Percentiles rank a stretch among this genome's conserved stretches.
These are phyloP conservation scores for Paraglomus occultum DNA, from an alignment of 192 early-diverging fungal species.

Conservation along the genomic window DNA sequence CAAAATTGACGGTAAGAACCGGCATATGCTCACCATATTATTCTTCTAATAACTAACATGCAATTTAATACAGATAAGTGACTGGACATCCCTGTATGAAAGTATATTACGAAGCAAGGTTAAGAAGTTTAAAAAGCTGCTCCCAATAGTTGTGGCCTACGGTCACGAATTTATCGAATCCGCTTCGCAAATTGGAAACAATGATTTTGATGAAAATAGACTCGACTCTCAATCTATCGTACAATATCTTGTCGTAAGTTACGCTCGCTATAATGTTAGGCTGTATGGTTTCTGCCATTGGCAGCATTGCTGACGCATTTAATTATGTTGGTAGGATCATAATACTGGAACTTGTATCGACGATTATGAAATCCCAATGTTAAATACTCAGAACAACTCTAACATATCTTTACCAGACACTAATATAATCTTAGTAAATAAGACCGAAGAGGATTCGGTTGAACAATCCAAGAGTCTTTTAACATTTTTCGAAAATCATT, in stretches of 20 bases:
- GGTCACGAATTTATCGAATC: slow-evolving; percentile 7
- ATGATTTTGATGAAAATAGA: background rate
- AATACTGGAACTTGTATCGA: slow-evolving; percentile 9
- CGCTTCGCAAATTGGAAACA: background rate
- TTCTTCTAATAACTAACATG: background rate
- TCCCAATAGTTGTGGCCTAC: no score
- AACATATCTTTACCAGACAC: slow-evolving; percentile 20
- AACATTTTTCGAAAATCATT: slow-evolving; percentile 11
- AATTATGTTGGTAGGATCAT: background rate
- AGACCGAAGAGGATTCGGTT: background rate
- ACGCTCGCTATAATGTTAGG: background rate
- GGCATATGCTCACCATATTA: background rate
- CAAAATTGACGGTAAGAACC: slow-evolving; percentile 22
- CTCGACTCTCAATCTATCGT: background rate
- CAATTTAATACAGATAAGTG: slow-evolving; percentile 9
- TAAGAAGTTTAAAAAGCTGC: no score
- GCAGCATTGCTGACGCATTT: background rate
- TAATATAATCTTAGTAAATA: slow-evolving; percentile 2
- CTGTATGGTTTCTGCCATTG: background rate
- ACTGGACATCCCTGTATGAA: slow-evolving; percentile 4
- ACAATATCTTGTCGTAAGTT: slow-evolving; percentile 4
- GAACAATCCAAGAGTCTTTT: slow-evolving; percentile 18
- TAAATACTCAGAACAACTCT: background rate
- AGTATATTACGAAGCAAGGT: no score
- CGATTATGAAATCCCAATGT: slow-evolving; percentile 18